Percentiles rank a stretch among this genome's conserved stretches.
phyloP scores from a whole-genome alignment of 2,329 filamentous ascomycete genomes.

The Hyphodiscus sp. region DNA sequence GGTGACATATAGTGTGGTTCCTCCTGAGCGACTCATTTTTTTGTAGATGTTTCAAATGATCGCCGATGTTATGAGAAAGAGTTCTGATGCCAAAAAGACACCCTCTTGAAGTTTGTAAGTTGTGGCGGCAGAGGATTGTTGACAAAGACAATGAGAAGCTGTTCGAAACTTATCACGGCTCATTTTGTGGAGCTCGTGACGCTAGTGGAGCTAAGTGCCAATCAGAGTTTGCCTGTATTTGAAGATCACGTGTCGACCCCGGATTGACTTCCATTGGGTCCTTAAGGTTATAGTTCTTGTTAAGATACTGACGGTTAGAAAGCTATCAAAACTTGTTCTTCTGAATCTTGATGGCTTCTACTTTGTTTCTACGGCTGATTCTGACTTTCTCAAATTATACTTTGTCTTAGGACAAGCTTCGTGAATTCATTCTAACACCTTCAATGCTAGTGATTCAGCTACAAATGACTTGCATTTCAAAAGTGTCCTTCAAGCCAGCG shows the following conservation, averaged over 20 bases:
- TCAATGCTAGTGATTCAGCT: not conserved
- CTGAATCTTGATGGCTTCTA: too few relatives aligned
- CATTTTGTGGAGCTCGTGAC: not conserved
- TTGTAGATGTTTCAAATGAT: not conserved
- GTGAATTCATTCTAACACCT: too few relatives aligned
- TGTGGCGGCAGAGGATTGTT: not conserved
- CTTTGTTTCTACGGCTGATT: too few relatives aligned
- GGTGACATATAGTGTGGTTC: slow-evolving; percentile 95
- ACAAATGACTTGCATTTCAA: not conserved
- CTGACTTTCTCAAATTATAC: too few relatives aligned
- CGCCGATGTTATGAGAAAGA: not conserved
- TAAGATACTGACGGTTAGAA: too few relatives aligned
- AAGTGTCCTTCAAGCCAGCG: not conserved
- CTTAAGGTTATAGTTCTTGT: too few relatives aligned
- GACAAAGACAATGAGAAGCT: not conserved
- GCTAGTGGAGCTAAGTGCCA: not conserved
- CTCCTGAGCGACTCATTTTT: slow-evolving; percentile 75
- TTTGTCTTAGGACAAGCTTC: too few relatives aligned
- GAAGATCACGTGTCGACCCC: not conserved
- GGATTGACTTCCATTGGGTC: not conserved
- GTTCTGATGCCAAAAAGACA: not conserved
- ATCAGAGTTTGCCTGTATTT: not conserved
- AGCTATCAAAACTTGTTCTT: too few relatives aligned
- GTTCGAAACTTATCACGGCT: not conserved
- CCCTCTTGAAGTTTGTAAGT: not conserved